Conservation (phyloP, 768 basidiomycete genomes). For the Kondoa malvinella region DNA sequence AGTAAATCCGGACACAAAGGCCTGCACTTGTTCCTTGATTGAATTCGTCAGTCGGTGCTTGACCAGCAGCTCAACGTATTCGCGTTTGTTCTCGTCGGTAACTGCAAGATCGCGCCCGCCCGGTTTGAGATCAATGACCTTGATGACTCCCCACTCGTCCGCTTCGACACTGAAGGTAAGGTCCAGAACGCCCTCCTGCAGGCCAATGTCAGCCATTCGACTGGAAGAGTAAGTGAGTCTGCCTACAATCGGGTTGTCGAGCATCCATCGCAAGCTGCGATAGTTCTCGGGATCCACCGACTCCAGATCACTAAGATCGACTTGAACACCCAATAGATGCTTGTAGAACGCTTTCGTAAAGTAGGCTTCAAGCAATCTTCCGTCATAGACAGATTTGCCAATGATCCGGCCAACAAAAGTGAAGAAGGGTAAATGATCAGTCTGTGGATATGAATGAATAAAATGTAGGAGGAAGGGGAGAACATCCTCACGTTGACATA, state of each 20-base stretch:
- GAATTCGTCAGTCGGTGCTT: constrained; percentile 84
- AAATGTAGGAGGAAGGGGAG: background rate
- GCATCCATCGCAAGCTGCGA: constrained; percentile 92
- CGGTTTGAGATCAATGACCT: constrained; percentile 70
- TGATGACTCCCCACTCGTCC: constrained; percentile 89
- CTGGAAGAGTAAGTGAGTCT: too few relatives aligned
- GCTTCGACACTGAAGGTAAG: constrained; percentile 90
- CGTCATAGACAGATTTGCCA: constrained; percentile 94
- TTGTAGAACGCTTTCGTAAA: constrained; percentile 93
- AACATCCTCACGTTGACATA: constrained; percentile 6
- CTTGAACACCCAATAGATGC: constrained; percentile 79
- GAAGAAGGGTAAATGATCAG: constrained; percentile 88
- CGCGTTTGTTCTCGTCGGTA: constrained; percentile 88
- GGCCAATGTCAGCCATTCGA: background rate
- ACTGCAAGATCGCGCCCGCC: constrained; percentile 69
- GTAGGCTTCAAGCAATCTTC: constrained; percentile 88
- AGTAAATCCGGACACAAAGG: constrained; percentile 76
- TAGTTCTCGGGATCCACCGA: constrained; percentile 98
- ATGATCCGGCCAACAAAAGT: constrained; percentile 95
- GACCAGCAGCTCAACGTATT: constrained; percentile 88
- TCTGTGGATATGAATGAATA: background rate
- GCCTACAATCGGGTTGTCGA: constrained; percentile 61
- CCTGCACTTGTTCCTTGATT: constrained; percentile 89
- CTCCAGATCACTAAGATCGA: constrained; percentile 90
- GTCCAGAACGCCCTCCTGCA: constrained; percentile 51